A percentile compares a stretch with the other conserved stretches of the same genome.
These are phyloP conservation scores for Hypomyces rosellus DNA, from an alignment of 2,329 filamentous ascomycete genomes.

Conservation along the genomic window DNA sequence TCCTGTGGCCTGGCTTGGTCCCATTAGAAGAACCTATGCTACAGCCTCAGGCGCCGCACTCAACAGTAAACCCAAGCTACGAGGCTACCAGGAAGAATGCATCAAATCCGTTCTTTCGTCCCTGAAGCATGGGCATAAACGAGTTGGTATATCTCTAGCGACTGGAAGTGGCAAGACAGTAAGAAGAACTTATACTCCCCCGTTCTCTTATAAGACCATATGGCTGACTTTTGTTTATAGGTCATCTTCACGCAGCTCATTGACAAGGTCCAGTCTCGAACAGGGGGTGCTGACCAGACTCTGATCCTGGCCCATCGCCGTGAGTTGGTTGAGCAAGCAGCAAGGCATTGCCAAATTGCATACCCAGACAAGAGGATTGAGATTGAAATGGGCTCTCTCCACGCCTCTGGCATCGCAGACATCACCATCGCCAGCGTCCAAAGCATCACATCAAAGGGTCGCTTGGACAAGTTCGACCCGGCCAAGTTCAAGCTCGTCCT, in stretches of 20 bases:
- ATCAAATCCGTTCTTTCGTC: conserved; percentile 73
- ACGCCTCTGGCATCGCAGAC: conserved; percentile 75
- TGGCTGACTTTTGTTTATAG: conserved; percentile 31
- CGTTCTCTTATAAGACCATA: neutral
- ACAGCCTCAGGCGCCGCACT: conserved; percentile 13
- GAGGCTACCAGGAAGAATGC: conserved; percentile 86
- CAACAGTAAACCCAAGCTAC: conserved; percentile 49
- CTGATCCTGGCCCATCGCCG: conserved; percentile 87
- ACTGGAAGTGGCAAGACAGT: conserved; percentile 89
- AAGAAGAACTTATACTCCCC: conserved; percentile 4
- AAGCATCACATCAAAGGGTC: conserved; percentile 70
- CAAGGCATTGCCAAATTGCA: conserved; percentile 69
- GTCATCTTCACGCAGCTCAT: conserved; percentile 97
- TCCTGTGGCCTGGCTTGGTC: conserved; percentile 3
- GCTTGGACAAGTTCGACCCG: conserved; percentile 79
- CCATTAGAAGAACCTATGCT: conserved; percentile 15
- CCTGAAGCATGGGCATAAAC: conserved; percentile 63
- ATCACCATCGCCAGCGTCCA: conserved; percentile 90
- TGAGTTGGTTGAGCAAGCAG: conserved; percentile 92
- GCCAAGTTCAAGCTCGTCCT: conserved; percentile 78
- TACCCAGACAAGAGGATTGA: conserved; percentile 80
- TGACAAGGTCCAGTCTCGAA: conserved; percentile 56
- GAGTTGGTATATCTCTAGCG: conserved; percentile 77
- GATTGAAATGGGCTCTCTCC: conserved; percentile 79
- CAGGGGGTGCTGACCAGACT: conserved; percentile 58